Conservation (phyloP, 73 alveolate genomes). For the Paramecium pentaurelia region DNA sequence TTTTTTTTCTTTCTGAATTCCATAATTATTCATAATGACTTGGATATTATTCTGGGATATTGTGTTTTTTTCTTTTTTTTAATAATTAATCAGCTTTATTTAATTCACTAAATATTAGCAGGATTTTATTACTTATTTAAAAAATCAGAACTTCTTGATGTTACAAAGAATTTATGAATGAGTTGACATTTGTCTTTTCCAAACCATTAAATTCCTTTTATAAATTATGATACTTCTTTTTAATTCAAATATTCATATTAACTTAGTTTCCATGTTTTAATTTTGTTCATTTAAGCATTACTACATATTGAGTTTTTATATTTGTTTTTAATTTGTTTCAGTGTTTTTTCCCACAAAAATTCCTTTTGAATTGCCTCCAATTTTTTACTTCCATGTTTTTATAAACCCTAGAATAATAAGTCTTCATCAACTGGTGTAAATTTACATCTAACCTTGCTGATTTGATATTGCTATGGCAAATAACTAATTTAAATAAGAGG, state of each 20-base stretch:
- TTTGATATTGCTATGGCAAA: not conserved
- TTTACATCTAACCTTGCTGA: not conserved
- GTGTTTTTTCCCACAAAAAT: conserved; percentile 9
- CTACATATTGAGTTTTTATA: conserved; percentile 17
- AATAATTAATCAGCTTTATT: not conserved
- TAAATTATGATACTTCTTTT: not conserved
- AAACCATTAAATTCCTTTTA: conserved; percentile 19
- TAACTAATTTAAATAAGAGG: not conserved
- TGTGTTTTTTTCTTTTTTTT: conserved; percentile 8
- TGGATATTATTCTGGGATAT: not conserved
- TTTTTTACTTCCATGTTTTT: not conserved
- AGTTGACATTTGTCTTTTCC: not conserved
- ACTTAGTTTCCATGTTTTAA: conserved; percentile 12
- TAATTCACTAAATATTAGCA: not conserved
- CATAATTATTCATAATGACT: conserved; percentile 12
- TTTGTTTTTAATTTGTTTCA: conserved; percentile 12
- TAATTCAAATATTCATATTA: conserved; percentile 10
- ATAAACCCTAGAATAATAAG: not conserved
- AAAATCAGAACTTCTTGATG: conserved; percentile 3
- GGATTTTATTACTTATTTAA: not conserved
- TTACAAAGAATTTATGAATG: conserved; percentile 8
- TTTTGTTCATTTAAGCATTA: not conserved
- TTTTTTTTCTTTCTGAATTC: conserved; percentile 23
- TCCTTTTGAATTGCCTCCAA: conserved; percentile 12
- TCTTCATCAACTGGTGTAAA: conserved; percentile 21